phyloP scores from a whole-genome alignment of 352 stramenopile species.

The Globisporangium parvum region DNA sequence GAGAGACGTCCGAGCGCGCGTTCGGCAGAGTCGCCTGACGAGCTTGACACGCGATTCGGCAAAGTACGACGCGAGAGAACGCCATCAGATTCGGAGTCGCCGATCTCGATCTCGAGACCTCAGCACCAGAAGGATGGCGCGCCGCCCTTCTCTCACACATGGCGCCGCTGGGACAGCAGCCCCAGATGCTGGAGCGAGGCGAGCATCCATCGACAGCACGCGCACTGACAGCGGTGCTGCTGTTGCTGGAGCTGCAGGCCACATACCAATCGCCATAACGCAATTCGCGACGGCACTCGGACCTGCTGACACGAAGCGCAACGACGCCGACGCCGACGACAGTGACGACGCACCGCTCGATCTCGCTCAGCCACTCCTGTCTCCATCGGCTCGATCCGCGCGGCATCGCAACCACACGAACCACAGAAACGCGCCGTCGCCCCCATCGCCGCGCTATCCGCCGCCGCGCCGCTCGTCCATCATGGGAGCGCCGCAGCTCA shows the following conservation, averaged over 20 bases:
- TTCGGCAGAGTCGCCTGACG: no score
- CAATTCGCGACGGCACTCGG: neutral
- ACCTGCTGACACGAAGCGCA: neutral
- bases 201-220: no score
- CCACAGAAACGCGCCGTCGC: neutral
- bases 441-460: no score
- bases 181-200: neutral
- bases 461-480: no score
- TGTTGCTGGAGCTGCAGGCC: neutral
- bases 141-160: neutral
- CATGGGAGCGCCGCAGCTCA: conserved; percentile 20
- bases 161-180: neutral
- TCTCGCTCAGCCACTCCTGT: conserved; percentile 5
- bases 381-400: neutral
- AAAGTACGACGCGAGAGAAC: neutral
- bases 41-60: no score
- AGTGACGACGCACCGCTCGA: neutral
- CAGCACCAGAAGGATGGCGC: neutral
- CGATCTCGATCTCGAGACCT: no score
- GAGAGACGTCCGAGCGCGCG: no score
- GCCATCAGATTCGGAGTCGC: no score
- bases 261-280: neutral
- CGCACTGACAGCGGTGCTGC: neutral
- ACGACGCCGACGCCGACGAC: conserved; percentile 1
- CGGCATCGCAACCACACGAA: neutral